These are phyloP conservation scores for Reutealis trisperma DNA, from an alignment of 345 rosid species.

Conservation along the genomic window DNA sequence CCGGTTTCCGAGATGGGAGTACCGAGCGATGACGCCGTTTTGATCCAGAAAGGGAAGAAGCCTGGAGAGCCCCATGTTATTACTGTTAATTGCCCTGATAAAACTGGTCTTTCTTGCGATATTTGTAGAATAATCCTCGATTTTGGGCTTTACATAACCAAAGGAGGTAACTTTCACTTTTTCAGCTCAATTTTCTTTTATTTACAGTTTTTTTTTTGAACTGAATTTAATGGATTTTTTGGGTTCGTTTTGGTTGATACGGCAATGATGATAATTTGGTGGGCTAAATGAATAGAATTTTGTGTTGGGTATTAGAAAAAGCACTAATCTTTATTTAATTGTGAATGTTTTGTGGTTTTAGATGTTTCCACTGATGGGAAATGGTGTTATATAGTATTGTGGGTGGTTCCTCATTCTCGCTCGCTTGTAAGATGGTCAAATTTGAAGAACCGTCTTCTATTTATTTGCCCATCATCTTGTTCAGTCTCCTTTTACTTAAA, in stretches of 20 bases:
- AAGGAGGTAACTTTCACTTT: constrained; percentile 51
- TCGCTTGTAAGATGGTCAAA: constrained; percentile 65
- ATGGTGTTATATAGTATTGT: constrained; percentile 79
- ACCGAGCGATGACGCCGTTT: constrained; percentile 57
- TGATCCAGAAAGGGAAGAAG: constrained; percentile 60
- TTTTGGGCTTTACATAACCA: constrained; percentile 70
- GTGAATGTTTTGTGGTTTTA: constrained; percentile 26
- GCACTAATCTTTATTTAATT: too few relatives aligned
- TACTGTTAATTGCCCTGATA: constrained; percentile 81
- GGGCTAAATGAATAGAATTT: neutral
- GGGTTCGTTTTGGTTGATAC: neutral
- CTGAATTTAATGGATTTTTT: neutral
- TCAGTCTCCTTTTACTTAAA: constrained; percentile 44
- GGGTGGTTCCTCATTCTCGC: constrained; percentile 64
- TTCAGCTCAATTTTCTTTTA: neutral
- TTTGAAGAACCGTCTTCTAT: constrained; percentile 68
- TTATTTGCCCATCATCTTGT: constrained; percentile 51
- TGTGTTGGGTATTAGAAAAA: neutral
- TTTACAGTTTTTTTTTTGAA: neutral
- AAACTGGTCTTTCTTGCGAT: constrained; percentile 78
- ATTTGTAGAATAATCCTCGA: constrained; percentile 71
- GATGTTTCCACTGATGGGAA: constrained; percentile 90
- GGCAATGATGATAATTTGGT: too few relatives aligned
- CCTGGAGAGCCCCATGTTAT: constrained; percentile 65
- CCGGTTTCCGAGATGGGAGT: constrained; percentile 43